Conservation (phyloP, 2,329 filamentous ascomycete genomes). For the Emergomyces pasteurianus region DNA sequence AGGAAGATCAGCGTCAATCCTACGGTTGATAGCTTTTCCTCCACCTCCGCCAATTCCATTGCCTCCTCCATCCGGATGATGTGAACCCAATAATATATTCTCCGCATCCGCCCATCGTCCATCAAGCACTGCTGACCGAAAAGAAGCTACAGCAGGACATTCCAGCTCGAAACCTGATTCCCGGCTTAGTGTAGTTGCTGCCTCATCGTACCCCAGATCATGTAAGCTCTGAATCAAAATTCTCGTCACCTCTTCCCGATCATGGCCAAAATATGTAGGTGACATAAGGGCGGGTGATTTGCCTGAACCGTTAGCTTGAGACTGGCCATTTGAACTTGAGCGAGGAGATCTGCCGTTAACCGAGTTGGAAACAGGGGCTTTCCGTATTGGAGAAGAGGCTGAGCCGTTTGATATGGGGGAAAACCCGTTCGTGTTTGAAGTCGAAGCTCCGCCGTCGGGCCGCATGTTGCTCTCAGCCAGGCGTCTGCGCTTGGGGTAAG, state of each 20-base stretch:
- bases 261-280: constrained; percentile 64
- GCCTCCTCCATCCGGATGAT: constrained; percentile 30
- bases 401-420: constrained; percentile 48
- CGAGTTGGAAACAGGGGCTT: constrained; percentile 35
- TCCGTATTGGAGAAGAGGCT: constrained; percentile 32
- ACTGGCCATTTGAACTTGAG: constrained; percentile 25
- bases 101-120: constrained; percentile 85
- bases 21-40: constrained; percentile 8
- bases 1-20: background rate
- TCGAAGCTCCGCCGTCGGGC: constrained; percentile 41
- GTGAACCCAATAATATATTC: constrained; percentile 52
- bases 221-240: constrained; percentile 83
- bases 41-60: constrained; percentile 27
- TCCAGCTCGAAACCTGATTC: constrained; percentile 86
- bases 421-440: constrained; percentile 44
- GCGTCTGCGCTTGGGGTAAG: constrained; percentile 47
- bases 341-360: constrained; percentile 44
- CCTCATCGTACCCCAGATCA: constrained; percentile 73
- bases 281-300: constrained; percentile 19
- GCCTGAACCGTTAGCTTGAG: constrained; percentile 28
- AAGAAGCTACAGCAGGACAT: constrained; percentile 72
- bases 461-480: constrained; percentile 48
- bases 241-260: constrained; percentile 83
- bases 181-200: constrained; percentile 60
- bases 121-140: constrained; percentile 64